A percentile compares a stretch with the other conserved stretches of the same genome.
Evolutionary conservation across 257 asterid species (phyloP).

Genomic region (Cinchona pubescens): DNA sequence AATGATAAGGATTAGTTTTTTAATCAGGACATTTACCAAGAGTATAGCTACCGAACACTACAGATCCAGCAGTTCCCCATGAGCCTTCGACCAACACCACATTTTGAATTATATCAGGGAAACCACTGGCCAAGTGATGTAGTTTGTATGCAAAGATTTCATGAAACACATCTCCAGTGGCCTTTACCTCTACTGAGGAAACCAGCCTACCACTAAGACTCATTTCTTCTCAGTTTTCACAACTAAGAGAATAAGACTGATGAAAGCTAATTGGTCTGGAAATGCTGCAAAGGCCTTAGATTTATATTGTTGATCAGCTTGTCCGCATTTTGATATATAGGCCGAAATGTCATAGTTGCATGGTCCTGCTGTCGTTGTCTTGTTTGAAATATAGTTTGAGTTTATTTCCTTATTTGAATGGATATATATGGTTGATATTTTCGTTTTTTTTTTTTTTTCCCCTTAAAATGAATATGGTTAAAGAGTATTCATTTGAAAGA

Average conservation of each 20-base stretch:
- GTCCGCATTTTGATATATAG: no score
- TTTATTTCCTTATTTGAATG: no score
- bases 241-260: background rate
- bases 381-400: no score
- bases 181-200: background rate
- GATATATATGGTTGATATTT: no score
- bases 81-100: background rate
- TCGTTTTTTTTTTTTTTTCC: no score
- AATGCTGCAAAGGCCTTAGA: background rate
- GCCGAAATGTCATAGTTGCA: no score
- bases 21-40: background rate
- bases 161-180: slow-evolving; percentile 20
- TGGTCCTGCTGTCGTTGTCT: no score
- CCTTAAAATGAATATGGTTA: no score
- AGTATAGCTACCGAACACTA: background rate
- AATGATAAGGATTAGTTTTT: background rate
- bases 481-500: no score
- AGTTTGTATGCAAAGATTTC: slow-evolving; percentile 8
- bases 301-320: background rate
- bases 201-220: background rate
- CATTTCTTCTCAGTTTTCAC: background rate
- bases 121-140: background rate
- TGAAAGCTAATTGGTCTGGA: background rate
- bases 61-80: slow-evolving; percentile 11
- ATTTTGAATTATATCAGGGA: background rate